A percentile compares a stretch with the other conserved stretches of the same genome.
These are phyloP conservation scores for Wakefieldia striispora DNA, from an alignment of 768 basidiomycete species.

Conservation along the genomic window DNA sequence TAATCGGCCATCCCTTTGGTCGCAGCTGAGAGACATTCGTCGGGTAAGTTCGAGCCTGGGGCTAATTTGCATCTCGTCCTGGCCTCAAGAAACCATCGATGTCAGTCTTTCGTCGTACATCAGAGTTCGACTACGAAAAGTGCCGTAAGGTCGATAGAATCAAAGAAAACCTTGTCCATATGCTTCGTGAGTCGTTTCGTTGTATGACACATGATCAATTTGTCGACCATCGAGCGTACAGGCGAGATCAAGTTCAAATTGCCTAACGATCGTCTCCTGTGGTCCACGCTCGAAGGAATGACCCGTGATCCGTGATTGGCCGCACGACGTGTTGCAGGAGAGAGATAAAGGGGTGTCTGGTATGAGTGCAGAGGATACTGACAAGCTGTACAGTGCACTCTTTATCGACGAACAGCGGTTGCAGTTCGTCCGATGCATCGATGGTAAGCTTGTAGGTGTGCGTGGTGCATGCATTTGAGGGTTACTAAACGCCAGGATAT, in stretches of 20 bases:
- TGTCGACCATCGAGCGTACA: not conserved
- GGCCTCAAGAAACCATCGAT: not conserved
- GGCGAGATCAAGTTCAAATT: slow-evolving; percentile 8
- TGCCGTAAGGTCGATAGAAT: slow-evolving; percentile 2
- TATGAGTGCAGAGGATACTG: slow-evolving; percentile 2
- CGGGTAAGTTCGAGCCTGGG: too few species aligned
- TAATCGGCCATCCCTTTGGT: too few species aligned
- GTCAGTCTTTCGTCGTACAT: not conserved
- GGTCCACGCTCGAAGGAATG: slow-evolving; percentile 13
- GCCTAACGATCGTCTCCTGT: slow-evolving; percentile 1
- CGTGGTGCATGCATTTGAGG: too few species aligned
- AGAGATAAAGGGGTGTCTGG: slow-evolving; percentile 4
- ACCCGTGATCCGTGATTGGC: slow-evolving; percentile 1
- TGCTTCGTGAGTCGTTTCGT: slow-evolving; percentile 7
- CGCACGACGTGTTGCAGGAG: not conserved
- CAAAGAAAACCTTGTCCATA: not conserved
- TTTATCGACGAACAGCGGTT: slow-evolving; percentile 1
- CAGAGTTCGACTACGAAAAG: not conserved
- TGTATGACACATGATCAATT: accelerated
- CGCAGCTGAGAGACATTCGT: too few species aligned
- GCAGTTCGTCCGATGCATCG: not conserved
- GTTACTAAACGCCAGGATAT: too few species aligned
- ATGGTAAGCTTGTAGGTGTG: not conserved
- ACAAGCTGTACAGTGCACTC: slow-evolving; percentile 10
- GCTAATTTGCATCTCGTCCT: too few species aligned